Conservation (phyloP, 192 early-diverging fungal species). For the Rhizoclosmatium sp. region DNA sequence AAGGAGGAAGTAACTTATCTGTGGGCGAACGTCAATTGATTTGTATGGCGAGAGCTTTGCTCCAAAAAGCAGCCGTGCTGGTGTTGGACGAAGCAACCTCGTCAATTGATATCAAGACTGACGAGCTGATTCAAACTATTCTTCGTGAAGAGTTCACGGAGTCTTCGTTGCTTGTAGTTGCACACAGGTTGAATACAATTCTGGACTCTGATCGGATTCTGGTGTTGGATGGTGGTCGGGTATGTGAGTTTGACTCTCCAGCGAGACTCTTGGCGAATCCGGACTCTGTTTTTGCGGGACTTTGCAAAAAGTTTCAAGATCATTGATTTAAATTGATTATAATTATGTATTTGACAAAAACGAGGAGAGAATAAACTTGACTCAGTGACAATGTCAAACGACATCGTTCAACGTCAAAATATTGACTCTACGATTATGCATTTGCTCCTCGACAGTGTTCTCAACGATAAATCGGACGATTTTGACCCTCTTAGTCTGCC, state of each 20-base stretch:
- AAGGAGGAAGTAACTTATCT: slow-evolving; percentile 75
- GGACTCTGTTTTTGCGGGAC: slow-evolving; percentile 26
- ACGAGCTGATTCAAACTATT: slow-evolving; percentile 63
- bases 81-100: slow-evolving; percentile 67
- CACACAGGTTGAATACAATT: slow-evolving; percentile 53
- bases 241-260: slow-evolving; percentile 61
- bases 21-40: slow-evolving; percentile 74
- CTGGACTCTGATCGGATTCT: slow-evolving; percentile 57
- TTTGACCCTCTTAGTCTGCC: slow-evolving; percentile 36
- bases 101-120: slow-evolving; percentile 73
- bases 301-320: slow-evolving; percentile 42
- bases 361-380: too few species aligned
- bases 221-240: slow-evolving; percentile 50
- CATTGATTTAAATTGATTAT: neutral
- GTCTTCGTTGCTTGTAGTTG: slow-evolving; percentile 56
- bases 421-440: slow-evolving; percentile 5
- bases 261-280: slow-evolving; percentile 51
- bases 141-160: slow-evolving; percentile 64
- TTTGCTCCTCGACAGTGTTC: slow-evolving; percentile 19
- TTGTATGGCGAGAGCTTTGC: slow-evolving; percentile 58
- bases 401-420: too few species aligned
- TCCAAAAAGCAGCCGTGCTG: slow-evolving; percentile 41
- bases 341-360: neutral
- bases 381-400: too few species aligned
- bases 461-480: slow-evolving; percentile 34